Evolutionary conservation across 768 basidiomycete genomes (phyloP).

Genomic region (Boletus patriciae): DNA sequence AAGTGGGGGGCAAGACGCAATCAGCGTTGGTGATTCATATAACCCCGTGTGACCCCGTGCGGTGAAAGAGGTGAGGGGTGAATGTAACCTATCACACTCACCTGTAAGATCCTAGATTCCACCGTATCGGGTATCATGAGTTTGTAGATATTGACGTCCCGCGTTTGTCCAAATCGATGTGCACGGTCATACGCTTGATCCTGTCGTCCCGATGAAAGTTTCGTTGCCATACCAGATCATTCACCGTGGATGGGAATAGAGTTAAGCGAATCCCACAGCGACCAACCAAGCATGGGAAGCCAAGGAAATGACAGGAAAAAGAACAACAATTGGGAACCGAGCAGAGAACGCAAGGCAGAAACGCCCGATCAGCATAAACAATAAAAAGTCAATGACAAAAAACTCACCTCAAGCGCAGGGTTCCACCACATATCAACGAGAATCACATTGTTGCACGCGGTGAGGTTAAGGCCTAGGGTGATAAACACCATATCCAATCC

Average conservation of each 20-base stretch:
- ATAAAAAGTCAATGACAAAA: not conserved
- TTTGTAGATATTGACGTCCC: constrained; percentile 86
- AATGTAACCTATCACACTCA: constrained; percentile 29
- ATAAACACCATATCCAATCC: constrained; percentile 3
- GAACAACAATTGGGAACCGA: not conserved
- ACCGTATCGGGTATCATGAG: constrained; percentile 85
- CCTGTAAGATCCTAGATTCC: constrained; percentile 80
- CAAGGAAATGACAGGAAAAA: not conserved
- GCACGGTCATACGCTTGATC: constrained; percentile 94
- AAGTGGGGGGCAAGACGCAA: not conserved
- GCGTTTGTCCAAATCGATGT: constrained; percentile 86
- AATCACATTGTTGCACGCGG: constrained; percentile 92
- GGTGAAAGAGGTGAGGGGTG: not conserved
- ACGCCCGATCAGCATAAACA: constrained; percentile 8
- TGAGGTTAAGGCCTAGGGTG: constrained; percentile 75
- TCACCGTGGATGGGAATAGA: not conserved
- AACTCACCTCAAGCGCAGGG: constrained; percentile 73
- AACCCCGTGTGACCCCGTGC: no score
- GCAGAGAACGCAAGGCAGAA: not conserved
- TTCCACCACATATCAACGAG: constrained; percentile 96
- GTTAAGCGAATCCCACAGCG: not conserved
- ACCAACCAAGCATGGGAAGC: not conserved
- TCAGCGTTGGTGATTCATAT: not conserved
- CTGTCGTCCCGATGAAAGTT: constrained; percentile 32
- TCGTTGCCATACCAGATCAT: not conserved